Evolutionary conservation across 1,284 basidiomycete species (phyloP).

Genomic region (Moesziomyces parantarcticus): DNA sequence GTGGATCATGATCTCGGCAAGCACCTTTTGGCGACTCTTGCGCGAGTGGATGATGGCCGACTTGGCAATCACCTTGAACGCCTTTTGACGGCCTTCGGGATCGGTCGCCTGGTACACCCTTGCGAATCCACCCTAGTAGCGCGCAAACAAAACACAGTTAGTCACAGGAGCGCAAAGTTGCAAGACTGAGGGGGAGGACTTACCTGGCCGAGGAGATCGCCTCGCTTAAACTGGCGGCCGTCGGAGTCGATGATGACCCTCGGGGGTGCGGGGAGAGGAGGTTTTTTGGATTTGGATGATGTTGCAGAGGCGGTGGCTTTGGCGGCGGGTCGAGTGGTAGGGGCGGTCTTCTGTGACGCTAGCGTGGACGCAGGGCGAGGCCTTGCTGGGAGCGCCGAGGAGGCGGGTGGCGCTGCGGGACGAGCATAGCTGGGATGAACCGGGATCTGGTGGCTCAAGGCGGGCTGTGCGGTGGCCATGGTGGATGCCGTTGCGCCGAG

Average conservation of each 20-base stretch:
- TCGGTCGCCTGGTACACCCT: conserved; percentile 66
- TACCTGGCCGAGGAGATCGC: conserved; percentile 59
- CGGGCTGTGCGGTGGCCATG: conserved; percentile 33
- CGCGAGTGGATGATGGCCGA: conserved; percentile 67
- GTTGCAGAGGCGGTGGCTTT: conserved; percentile 6
- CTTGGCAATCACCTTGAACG: conserved; percentile 70
- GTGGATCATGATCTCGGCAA: conserved; percentile 99
- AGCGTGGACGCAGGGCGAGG: conserved; percentile 29
- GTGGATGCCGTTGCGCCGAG: conserved; percentile 25
- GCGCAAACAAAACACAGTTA: neutral
- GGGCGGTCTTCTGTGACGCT: conserved; percentile 14
- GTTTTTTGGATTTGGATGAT: conserved; percentile 53
- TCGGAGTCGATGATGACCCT: conserved; percentile 60
- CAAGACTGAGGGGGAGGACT: conserved; percentile 4
- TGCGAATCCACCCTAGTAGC: conserved; percentile 66
- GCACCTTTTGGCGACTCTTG: conserved; percentile 75
- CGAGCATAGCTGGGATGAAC: conserved; percentile 35
- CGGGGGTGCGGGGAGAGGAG: conserved; percentile 60
- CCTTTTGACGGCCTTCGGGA: conserved; percentile 64
- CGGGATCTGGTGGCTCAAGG: conserved; percentile 27
- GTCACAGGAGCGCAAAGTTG: neutral
- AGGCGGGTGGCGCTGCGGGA: conserved; percentile 15
- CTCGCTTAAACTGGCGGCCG: conserved; percentile 51
- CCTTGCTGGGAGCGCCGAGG: conserved; percentile 23
- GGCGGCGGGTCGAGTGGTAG: conserved; percentile 3